Base-by-base conservation (phyloP, 441 rosid genomes). In the Hura crepitans region DNA sequence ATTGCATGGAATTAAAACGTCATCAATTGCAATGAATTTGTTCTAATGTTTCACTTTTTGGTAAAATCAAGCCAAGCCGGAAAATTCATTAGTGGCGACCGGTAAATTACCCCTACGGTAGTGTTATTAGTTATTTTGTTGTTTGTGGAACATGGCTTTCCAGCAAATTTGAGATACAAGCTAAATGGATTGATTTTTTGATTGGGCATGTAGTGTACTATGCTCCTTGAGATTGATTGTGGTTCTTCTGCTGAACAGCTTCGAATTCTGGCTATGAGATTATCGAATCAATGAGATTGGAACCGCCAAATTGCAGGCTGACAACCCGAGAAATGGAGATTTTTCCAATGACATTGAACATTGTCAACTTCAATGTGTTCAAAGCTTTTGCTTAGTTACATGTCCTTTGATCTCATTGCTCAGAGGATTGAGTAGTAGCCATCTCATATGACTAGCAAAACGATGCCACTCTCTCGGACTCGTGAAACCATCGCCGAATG, bases 401-500 rank as follows among this genome's bases (percentile, higher is more conserved):
- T 18, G 33, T 30, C 22, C 10, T 11, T 10, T 13, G n/a, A 50
- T 37, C 14, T 47, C 33, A 27, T 28, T 12, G n/a, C 12, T 39
- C 50, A 17, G 31, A 10, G 3, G 25, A 37, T 70, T 33, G 17
- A 59, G 47, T n/a, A 42, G 22, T n/a, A 54, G 42, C 17, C 1
- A 14, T 49, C n/a, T 51, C 28, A 33, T 17, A 13, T 30, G 37
- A 42, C 39, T 20, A 27, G 15, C 18, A 22, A 50, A 72, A 65
- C 55, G 53, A 81, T 83, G 85, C 66, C 81, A 6, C n/a, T 75
- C 8, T 37, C 66, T 47, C 70, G 77, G 61, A 69, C 75, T 49
- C 81, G 80, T 2, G 82, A 81, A 64, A 72, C 81, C 74, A 70
- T 85, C 17, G 10, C 65, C 0, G 67, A 69, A 47, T 77, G 66